Evolutionary conservation across 345 rosid genomes (phyloP).

Genomic region (Euphorbia lathyris): DNA sequence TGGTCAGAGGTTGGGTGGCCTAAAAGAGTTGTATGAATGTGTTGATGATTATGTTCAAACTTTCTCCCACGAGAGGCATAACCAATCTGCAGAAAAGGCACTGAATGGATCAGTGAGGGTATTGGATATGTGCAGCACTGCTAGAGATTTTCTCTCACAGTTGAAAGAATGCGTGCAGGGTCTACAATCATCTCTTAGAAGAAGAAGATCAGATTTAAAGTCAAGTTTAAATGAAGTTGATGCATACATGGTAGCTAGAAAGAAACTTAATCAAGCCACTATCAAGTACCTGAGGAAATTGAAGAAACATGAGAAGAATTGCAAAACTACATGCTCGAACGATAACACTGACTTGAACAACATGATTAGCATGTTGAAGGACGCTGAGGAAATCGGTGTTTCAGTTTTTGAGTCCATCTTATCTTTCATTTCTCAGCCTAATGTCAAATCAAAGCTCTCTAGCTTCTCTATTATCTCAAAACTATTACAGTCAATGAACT

Average conservation of each 20-base stretch:
- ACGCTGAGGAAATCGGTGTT: slow-evolving; percentile 14
- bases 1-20: background rate
- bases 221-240: background rate
- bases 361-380: too few relatives aligned
- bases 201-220: background rate
- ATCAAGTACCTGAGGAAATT: background rate
- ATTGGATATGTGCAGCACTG: slow-evolving; percentile 3
- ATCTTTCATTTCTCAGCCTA: slow-evolving; percentile 8
- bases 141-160: background rate
- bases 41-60: background rate
- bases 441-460: slow-evolving; percentile 11
- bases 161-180: slow-evolving; percentile 1
- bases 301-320: slow-evolving; percentile 2
- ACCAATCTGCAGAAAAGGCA: background rate
- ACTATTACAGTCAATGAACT: slow-evolving; percentile 4
- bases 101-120: slow-evolving; percentile 8
- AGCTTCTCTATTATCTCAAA: background rate
- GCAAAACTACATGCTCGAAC: background rate
- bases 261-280: slow-evolving; percentile 1
- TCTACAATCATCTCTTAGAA: slow-evolving; percentile 11
- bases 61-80: background rate
- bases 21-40: slow-evolving; percentile 1
- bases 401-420: slow-evolving; percentile 14
- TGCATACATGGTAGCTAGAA: slow-evolving; percentile 1
- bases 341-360: background rate